Conservation (phyloP, 352 stramenopile species). For the Pythium dissimile region DNA sequence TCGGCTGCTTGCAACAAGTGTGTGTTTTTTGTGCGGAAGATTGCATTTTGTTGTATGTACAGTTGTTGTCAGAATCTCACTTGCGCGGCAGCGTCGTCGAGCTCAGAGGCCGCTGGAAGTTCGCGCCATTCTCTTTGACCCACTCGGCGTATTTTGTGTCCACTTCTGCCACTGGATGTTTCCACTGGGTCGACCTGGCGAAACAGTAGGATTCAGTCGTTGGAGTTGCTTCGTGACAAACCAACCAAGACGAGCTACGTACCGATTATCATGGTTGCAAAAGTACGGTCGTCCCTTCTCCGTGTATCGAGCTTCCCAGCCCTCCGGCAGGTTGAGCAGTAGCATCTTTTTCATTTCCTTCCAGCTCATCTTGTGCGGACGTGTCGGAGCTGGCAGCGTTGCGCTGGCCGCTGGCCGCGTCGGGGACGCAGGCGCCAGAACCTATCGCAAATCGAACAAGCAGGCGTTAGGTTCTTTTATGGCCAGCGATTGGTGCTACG, state of each 20-base stretch:
- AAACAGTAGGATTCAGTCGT: no score
- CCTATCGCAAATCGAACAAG: neutral
- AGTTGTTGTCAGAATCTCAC: neutral
- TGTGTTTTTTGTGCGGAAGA: no score
- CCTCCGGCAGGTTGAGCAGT: conserved; percentile 60
- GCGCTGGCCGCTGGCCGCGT: conserved; percentile 15
- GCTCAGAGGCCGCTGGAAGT: conserved; percentile 31
- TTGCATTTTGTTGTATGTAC: neutral
- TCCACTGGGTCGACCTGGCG: conserved; percentile 87
- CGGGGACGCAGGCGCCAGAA: conserved; percentile 8
- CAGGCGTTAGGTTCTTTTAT: no score
- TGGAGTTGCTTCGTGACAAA: no score
- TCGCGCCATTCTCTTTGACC: conserved; percentile 60
- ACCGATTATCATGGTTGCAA: conserved; percentile 74
- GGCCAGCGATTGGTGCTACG: neutral
- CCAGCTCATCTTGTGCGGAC: conserved; percentile 54
- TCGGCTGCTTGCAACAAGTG: no score
- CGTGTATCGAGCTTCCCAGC: conserved; percentile 81
- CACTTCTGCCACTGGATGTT: conserved; percentile 70
- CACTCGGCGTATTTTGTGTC: conserved; percentile 75
- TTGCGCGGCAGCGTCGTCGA: neutral
- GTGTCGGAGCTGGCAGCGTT: conserved; percentile 29
- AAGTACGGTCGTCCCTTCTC: conserved; percentile 82
- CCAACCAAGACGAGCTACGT: neutral
- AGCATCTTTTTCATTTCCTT: conserved; percentile 78